These are phyloP conservation scores for Pythium sukuiense DNA, from an alignment of 352 stramenopile genomes.

Conservation along the genomic window DNA sequence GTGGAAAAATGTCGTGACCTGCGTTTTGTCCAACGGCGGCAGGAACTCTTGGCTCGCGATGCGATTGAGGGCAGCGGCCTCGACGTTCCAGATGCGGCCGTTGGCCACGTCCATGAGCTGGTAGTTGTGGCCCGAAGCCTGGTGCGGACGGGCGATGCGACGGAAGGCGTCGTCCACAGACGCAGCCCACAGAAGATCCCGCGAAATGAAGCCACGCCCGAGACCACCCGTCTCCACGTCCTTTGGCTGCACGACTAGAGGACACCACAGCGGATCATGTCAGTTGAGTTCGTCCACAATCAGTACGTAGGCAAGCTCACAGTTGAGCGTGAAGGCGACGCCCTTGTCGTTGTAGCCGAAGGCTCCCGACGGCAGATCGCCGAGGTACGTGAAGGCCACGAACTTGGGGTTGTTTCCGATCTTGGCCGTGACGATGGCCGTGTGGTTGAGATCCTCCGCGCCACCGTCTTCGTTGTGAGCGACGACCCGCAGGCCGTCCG, in stretches of 20 bases:
- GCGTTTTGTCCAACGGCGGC: constrained; percentile 1
- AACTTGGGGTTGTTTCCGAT: constrained; percentile 57
- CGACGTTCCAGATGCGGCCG: constrained; percentile 62
- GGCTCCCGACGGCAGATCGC: constrained; percentile 65
- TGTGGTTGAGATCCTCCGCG: constrained; percentile 56
- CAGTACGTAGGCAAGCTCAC: constrained; percentile 31
- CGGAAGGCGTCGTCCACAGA: constrained; percentile 49
- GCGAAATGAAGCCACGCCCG: constrained; percentile 69
- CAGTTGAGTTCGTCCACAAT: background rate
- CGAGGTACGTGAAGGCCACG: constrained; percentile 72
- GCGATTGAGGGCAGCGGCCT: constrained; percentile 64
- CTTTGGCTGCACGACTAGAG: constrained; percentile 59
- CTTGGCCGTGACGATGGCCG: constrained; percentile 58
- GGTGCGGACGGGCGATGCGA: constrained; percentile 46
- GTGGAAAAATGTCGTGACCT: constrained; percentile 56
- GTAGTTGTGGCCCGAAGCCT: constrained; percentile 75
- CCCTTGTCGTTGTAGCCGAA: constrained; percentile 74
- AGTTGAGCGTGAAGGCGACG: constrained; percentile 79
- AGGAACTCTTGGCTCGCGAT: constrained; percentile 45
- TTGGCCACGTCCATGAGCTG: constrained; percentile 66
- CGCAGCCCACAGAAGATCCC: constrained; percentile 49
- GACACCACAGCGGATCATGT: background rate
- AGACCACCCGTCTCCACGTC: constrained; percentile 61
- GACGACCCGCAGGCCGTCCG: constrained; percentile 42
- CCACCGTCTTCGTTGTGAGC: constrained; percentile 74